Evolutionary conservation across 1,139 yeast genomes (phyloP).

Genomic region (Suhomyces terraborum): DNA sequence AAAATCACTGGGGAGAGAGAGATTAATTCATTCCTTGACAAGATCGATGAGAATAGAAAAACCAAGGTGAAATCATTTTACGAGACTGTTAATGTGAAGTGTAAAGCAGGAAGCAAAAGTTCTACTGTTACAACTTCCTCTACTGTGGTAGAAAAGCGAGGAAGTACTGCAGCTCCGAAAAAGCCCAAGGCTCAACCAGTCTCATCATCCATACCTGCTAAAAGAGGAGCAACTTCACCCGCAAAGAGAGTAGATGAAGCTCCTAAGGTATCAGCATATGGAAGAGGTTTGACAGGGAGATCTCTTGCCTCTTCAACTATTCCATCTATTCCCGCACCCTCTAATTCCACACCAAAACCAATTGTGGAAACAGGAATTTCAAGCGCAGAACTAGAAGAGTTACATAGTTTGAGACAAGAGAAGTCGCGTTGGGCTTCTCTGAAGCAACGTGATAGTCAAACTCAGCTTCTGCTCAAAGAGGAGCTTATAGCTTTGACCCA

Average conservation of each 20-base stretch:
- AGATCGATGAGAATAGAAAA: slow-evolving; percentile 73
- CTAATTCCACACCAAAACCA: slow-evolving; percentile 6
- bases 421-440: slow-evolving; percentile 53
- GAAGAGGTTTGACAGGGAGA: slow-evolving; percentile 43
- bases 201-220: slow-evolving; percentile 53
- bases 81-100: slow-evolving; percentile 58
- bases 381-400: slow-evolving; percentile 45
- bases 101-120: slow-evolving; percentile 20
- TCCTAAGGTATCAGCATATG: slow-evolving; percentile 32
- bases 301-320: slow-evolving; percentile 29
- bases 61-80: slow-evolving; percentile 63
- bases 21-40: slow-evolving; percentile 59
- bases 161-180: slow-evolving; percentile 12
- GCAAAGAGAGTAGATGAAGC: slow-evolving; percentile 45
- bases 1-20: slow-evolving; percentile 78
- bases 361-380: slow-evolving; percentile 18
- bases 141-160: slow-evolving; percentile 14
- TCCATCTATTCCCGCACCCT: slow-evolving; percentile 21
- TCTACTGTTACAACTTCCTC: slow-evolving; percentile 17
- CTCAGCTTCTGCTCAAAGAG: slow-evolving; percentile 42
- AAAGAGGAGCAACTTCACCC: slow-evolving; percentile 69
- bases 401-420: slow-evolving; percentile 54
- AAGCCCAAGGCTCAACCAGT: slow-evolving; percentile 12
- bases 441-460: slow-evolving; percentile 40
- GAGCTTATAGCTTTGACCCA: slow-evolving; percentile 47